phyloP scores from a whole-genome alignment of 306 rosid species.

The Crataegus laevigata region DNA sequence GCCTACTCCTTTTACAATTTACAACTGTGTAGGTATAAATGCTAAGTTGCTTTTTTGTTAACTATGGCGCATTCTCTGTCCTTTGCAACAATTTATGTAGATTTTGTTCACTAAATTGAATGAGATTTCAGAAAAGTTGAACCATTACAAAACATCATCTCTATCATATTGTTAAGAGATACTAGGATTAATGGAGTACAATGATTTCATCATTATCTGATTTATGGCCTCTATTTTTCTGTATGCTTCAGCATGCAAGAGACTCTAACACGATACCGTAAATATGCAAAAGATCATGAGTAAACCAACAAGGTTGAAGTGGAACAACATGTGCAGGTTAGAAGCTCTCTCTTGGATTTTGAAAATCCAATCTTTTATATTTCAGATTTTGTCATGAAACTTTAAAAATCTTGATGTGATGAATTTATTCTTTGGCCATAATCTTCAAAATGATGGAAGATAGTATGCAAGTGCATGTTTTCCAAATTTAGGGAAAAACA shows the following conservation, averaged over 20 bases:
- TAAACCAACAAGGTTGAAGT: slow-evolving; percentile 12
- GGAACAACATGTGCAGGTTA: slow-evolving; percentile 45
- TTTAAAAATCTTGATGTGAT: too few relatives aligned
- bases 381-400: not conserved
- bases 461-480: too few relatives aligned
- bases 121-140: not conserved
- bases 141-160: not conserved
- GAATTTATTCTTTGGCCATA: too few relatives aligned
- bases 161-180: not conserved
- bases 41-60: too few relatives aligned
- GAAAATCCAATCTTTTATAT: not conserved
- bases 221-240: not conserved
- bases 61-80: not conserved
- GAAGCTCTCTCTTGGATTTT: slow-evolving; percentile 7
- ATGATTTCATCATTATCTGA: not conserved
- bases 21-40: too few relatives aligned
- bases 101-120: not conserved
- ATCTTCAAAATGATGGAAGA: too few relatives aligned
- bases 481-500: too few relatives aligned
- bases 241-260: slow-evolving; percentile 39
- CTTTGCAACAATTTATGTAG: not conserved
- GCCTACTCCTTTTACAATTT: too few relatives aligned
- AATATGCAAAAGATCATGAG: slow-evolving; percentile 17
- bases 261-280: slow-evolving; percentile 33
- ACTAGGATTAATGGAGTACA: not conserved